Conservation (phyloP, 2,329 filamentous ascomycete genomes). For the Arthrinium phaeospermum region DNA sequence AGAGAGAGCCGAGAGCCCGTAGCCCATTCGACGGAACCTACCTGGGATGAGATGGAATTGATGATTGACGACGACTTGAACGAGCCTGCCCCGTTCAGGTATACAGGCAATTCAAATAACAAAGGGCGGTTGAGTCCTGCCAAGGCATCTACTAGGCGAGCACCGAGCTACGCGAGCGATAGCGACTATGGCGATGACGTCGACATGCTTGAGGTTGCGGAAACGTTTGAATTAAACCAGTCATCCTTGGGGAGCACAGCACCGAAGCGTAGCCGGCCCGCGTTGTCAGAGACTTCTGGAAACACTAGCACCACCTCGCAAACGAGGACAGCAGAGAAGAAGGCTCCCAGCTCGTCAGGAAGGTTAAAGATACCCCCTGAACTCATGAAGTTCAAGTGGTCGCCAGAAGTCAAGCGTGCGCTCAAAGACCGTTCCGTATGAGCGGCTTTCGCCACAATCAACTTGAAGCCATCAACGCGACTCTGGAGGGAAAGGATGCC, state of each 20-base stretch:
- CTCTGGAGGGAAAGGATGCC: slow-evolving; percentile 82
- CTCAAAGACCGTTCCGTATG: slow-evolving; percentile 81
- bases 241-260: slow-evolving; percentile 36
- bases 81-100: neutral
- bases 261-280: slow-evolving; percentile 39
- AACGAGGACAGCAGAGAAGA: slow-evolving; percentile 40
- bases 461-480: slow-evolving; percentile 94
- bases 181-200: slow-evolving; percentile 58
- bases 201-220: slow-evolving; percentile 58
- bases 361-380: slow-evolving; percentile 51
- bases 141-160: neutral
- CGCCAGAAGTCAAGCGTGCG: slow-evolving; percentile 79
- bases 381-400: slow-evolving; percentile 78
- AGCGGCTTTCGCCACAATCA: slow-evolving; percentile 89
- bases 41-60: slow-evolving; percentile 14
- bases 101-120: neutral
- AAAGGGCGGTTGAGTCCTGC: neutral
- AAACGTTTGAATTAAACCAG: slow-evolving; percentile 54
- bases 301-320: slow-evolving; percentile 46
- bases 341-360: slow-evolving; percentile 34
- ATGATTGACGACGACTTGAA: slow-evolving; percentile 12
- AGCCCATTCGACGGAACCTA: slow-evolving; percentile 21
- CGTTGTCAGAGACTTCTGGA: slow-evolving; percentile 55
- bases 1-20: neutral
- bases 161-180: slow-evolving; percentile 27